phyloP scores from a whole-genome alignment of 2,329 filamentous ascomycete genomes.

The Fusarium sp. region DNA sequence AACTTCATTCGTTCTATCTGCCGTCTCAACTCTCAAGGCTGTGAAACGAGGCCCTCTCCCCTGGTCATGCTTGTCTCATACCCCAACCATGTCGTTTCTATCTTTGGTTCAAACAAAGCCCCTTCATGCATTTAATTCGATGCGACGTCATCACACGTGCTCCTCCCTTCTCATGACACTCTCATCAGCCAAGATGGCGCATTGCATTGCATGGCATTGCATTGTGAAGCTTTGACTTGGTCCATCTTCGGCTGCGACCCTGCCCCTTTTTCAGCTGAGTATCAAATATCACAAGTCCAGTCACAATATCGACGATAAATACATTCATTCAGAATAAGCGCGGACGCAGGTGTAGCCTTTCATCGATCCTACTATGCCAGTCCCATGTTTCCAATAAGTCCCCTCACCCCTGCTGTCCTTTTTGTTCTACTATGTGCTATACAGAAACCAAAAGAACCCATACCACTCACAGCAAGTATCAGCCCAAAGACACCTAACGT shows the following conservation, averaged over 20 bases:
- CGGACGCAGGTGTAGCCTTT: slow-evolving; percentile 19
- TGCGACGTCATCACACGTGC: slow-evolving; percentile 36
- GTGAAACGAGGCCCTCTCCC: slow-evolving; percentile 28
- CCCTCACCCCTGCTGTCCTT: slow-evolving; percentile 1
- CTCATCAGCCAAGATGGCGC: slow-evolving; percentile 26
- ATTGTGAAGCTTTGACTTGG: background rate
- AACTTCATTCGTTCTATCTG: background rate
- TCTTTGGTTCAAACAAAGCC: slow-evolving; percentile 19
- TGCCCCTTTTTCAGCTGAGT: too few species aligned
- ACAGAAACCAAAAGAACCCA: slow-evolving; percentile 30
- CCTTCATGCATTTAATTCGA: slow-evolving; percentile 19
- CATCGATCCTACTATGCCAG: slow-evolving; percentile 26
- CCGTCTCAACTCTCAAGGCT: slow-evolving; percentile 1
- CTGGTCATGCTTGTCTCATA: slow-evolving; percentile 17
- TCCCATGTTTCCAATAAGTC: slow-evolving; percentile 23
- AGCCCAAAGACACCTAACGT: slow-evolving; percentile 10
- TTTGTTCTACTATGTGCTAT: slow-evolving; percentile 43
- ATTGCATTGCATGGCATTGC: slow-evolving; percentile 15
- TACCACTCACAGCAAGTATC: slow-evolving; percentile 18
- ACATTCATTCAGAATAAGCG: background rate
- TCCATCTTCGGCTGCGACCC: too few species aligned
- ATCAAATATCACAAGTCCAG: background rate
- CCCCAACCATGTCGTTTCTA: slow-evolving; percentile 25
- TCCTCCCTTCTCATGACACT: slow-evolving; percentile 26
- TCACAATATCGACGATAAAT: background rate